Percentiles rank a stretch among this genome's conserved stretches.
These are phyloP conservation scores for Tricholoma terreum DNA, from an alignment of 768 basidiomycete species.

Conservation along the genomic window DNA sequence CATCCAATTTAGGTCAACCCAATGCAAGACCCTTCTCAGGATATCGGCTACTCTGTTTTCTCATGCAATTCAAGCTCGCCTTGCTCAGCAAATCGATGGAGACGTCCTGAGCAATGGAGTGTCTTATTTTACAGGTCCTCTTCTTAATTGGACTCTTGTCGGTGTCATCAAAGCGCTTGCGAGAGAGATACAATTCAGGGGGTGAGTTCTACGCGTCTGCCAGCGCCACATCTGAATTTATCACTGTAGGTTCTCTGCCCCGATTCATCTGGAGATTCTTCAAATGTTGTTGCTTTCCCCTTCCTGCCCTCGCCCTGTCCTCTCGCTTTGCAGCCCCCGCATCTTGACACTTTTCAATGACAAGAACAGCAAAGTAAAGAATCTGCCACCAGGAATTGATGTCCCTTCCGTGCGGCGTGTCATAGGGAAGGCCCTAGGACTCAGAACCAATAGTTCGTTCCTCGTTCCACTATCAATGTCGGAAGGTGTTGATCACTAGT, in stretches of 20 bases:
- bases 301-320: conserved; percentile 64
- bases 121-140: conserved; percentile 69
- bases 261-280: conserved; percentile 59
- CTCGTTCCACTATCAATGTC: conserved; percentile 1
- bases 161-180: conserved; percentile 66
- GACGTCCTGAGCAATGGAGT: conserved; percentile 72
- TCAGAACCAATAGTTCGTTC: conserved; percentile 35
- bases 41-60: conserved; percentile 67
- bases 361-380: conserved; percentile 27
- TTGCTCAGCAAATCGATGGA: conserved; percentile 56
- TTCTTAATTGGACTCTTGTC: conserved; percentile 78
- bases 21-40: conserved; percentile 62
- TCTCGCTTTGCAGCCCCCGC: conserved; percentile 56
- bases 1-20: conserved; percentile 53
- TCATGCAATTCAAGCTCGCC: conserved; percentile 50
- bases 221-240: background rate
- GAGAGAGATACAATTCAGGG: conserved; percentile 53
- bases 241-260: conserved; percentile 41
- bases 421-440: conserved; percentile 36
- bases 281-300: conserved; percentile 63
- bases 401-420: conserved; percentile 36
- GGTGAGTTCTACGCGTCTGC: conserved; percentile 35
- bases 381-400: conserved; percentile 18
- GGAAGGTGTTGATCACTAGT: conserved; percentile 14
- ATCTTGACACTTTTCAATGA: conserved; percentile 46